These are phyloP conservation scores for Pestalotiopsis sp. DNA, from an alignment of 2,329 filamentous ascomycete genomes.

Conservation along the genomic window DNA sequence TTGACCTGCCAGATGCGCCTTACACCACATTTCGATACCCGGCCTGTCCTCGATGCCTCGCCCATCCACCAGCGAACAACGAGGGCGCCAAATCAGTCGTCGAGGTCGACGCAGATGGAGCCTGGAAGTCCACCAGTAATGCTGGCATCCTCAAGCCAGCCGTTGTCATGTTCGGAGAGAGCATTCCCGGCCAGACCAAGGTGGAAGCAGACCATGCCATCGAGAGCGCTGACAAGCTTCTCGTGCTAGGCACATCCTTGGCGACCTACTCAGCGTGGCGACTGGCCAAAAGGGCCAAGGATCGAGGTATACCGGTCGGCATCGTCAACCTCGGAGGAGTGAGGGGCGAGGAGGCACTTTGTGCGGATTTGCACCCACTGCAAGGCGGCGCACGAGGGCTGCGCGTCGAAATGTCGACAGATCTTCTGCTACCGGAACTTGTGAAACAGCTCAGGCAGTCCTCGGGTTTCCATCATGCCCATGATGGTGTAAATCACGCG, in stretches of 20 bases:
- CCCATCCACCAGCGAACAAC: slow-evolving; percentile 56
- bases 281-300: slow-evolving; percentile 79
- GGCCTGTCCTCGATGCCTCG: slow-evolving; percentile 79
- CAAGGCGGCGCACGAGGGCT: slow-evolving; percentile 56
- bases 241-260: slow-evolving; percentile 86
- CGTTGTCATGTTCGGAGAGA: slow-evolving; percentile 96
- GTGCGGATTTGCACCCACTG: slow-evolving; percentile 54
- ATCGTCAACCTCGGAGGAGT: slow-evolving; percentile 88
- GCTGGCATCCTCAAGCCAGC: slow-evolving; percentile 89
- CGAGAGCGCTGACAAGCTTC: slow-evolving; percentile 72
- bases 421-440: slow-evolving; percentile 59
- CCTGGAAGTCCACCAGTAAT: slow-evolving; percentile 67
- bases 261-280: slow-evolving; percentile 97
- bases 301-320: slow-evolving; percentile 81
- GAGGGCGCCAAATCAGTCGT: slow-evolving; percentile 62
- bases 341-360: slow-evolving; percentile 76
- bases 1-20: slow-evolving; percentile 83
- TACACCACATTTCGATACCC: slow-evolving; percentile 93
- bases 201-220: slow-evolving; percentile 77
- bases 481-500: slow-evolving; percentile 22
- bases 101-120: slow-evolving; percentile 77
- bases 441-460: slow-evolving; percentile 51
- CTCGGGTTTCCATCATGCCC: slow-evolving; percentile 18
- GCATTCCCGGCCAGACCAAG: slow-evolving; percentile 72
- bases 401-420: slow-evolving; percentile 60